Conservation (phyloP, 345 rosid species). For the Luvunga scandens region DNA sequence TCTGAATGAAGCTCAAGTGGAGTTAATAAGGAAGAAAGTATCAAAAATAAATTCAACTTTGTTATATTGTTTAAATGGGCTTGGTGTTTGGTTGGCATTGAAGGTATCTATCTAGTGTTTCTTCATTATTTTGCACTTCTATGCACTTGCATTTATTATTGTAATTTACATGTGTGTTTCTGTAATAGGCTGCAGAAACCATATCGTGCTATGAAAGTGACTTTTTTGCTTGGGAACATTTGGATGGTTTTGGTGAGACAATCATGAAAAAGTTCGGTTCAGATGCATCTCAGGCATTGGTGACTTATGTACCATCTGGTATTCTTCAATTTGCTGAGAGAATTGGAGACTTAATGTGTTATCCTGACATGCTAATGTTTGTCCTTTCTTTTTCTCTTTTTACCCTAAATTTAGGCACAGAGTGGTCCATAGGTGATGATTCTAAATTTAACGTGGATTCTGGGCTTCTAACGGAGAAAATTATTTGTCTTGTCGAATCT, state of each 20-base stretch:
- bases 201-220: constrained; percentile 47
- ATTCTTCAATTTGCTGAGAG: constrained; percentile 19
- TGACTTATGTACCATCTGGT: constrained; percentile 53
- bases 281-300: constrained; percentile 45
- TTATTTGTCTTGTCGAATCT: constrained; percentile 56
- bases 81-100: constrained; percentile 73
- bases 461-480: constrained; percentile 55
- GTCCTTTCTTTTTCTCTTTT: constrained; percentile 6
- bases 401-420: constrained; percentile 29
- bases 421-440: constrained; percentile 37
- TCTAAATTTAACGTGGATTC: constrained; percentile 29
- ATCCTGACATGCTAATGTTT: neutral
- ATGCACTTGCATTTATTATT: neutral
- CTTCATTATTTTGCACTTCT: neutral
- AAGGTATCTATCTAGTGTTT: constrained; percentile 49
- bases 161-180: neutral
- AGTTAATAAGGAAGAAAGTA: constrained; percentile 41
- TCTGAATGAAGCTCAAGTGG: constrained; percentile 30
- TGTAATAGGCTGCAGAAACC: constrained; percentile 66
- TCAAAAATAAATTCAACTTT: constrained; percentile 39
- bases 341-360: constrained; percentile 1
- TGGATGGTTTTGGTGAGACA: constrained; percentile 36
- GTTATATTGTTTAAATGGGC: constrained; percentile 59
- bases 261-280: constrained; percentile 44
- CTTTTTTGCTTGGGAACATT: constrained; percentile 38